Percentiles rank a stretch among this genome's conserved stretches.
These are phyloP conservation scores for Glebionis coronaria DNA, from an alignment of 129 eudicot species.

Conservation along the genomic window DNA sequence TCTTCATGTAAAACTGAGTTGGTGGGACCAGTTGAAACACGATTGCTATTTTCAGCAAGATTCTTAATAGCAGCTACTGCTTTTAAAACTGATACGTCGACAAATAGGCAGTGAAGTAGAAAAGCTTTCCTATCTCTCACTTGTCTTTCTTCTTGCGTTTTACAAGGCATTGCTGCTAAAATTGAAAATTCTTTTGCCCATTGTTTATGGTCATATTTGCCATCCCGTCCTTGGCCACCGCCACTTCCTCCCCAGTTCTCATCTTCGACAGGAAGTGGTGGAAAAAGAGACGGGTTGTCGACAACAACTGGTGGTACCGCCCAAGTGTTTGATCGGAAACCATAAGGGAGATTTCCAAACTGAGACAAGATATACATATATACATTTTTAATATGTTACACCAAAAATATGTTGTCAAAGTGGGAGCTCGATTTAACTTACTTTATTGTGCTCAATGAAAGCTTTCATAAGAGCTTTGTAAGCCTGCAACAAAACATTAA, in stretches of 20 bases:
- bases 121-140: conserved; percentile 91
- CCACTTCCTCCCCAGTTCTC: conserved; percentile 97
- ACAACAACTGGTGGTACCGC: conserved; percentile 77
- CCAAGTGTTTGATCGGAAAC: conserved; percentile 98
- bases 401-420: conserved; percentile 14
- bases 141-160: conserved; percentile 92
- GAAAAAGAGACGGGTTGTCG: conserved; percentile 74
- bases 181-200: conserved; percentile 89
- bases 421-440: conserved; percentile 28
- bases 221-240: conserved; percentile 89
- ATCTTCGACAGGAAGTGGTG: conserved; percentile 93
- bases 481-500: conserved; percentile 45
- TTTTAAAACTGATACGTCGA: conserved; percentile 88
- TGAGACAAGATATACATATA: conserved; percentile 32
- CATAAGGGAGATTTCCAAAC: conserved; percentile 98
- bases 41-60: conserved; percentile 37
- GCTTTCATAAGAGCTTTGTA: conserved; percentile 95
- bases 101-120: conserved; percentile 85
- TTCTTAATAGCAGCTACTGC: conserved; percentile 63
- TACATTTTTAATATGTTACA: neutral
- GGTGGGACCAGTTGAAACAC: conserved; percentile 18
- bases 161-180: conserved; percentile 97
- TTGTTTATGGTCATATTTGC: conserved; percentile 63
- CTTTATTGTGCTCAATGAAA: conserved; percentile 90
- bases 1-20: conserved; percentile 48